These are phyloP conservation scores for Acer saccharum DNA, from an alignment of 345 rosid species.

Conservation along the genomic window DNA sequence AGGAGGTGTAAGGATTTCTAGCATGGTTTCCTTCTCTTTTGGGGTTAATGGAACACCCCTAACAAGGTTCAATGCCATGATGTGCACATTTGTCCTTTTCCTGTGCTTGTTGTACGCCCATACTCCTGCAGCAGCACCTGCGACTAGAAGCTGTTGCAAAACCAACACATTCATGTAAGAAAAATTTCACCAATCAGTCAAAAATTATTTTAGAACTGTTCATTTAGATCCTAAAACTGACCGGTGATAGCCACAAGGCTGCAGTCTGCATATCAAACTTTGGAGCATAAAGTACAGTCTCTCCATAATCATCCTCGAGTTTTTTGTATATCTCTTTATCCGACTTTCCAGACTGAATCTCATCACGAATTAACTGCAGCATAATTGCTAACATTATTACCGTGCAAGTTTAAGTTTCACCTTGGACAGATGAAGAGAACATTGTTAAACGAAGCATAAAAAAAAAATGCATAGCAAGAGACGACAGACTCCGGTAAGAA, in stretches of 20 bases:
- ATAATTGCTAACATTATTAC: background rate
- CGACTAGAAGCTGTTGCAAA: conserved; percentile 51
- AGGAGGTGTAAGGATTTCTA: conserved; percentile 88
- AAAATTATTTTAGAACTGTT: background rate
- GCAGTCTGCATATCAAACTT: conserved; percentile 95
- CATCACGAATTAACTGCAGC: conserved; percentile 87
- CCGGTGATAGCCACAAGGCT: conserved; percentile 89
- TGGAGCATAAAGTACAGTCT: conserved; percentile 92
- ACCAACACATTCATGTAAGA: conserved; percentile 10
- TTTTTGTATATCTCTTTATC: conserved; percentile 94
- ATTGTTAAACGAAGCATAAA: conserved; percentile 1
- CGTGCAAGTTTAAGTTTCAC: background rate
- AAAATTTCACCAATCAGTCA: conserved; percentile 15
- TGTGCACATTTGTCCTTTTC: conserved; percentile 72
- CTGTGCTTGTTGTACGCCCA: conserved; percentile 75
- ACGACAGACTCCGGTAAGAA: background rate
- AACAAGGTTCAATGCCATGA: conserved; percentile 83
- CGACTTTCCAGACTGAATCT: conserved; percentile 75
- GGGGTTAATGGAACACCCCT: conserved; percentile 85
- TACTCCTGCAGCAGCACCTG: conserved; percentile 70
- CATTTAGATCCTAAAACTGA: conserved; percentile 37
- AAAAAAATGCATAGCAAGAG: background rate
- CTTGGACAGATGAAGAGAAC: background rate
- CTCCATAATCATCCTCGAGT: conserved; percentile 93
- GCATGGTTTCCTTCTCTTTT: conserved; percentile 82